phyloP scores from a whole-genome alignment of 805 yeast genomes.

The Saccharomycopsis fermentans region DNA sequence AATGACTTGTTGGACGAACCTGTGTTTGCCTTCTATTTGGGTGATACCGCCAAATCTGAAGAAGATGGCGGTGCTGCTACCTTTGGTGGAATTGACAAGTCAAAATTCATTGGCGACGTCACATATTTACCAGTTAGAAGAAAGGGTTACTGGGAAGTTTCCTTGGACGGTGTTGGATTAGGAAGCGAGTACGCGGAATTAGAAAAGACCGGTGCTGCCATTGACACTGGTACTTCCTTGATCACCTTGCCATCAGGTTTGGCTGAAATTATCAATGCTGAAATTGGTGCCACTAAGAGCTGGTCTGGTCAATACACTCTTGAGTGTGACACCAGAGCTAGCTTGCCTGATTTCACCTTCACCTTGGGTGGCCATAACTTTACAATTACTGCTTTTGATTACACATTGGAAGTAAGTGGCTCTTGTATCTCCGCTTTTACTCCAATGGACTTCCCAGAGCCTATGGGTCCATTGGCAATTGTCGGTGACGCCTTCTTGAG shows the following conservation, averaged over 20 bases:
- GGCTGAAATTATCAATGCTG: constrained; percentile 90
- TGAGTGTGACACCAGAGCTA: constrained; percentile 79
- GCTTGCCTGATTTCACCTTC: constrained; percentile 85
- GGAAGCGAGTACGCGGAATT: constrained; percentile 88
- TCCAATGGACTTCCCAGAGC: constrained; percentile 95
- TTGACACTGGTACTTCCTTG: constrained; percentile 96
- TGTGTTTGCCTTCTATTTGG: constrained; percentile 84
- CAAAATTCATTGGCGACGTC: constrained; percentile 70
- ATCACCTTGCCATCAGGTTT: constrained; percentile 90
- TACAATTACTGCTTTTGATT: constrained; percentile 81
- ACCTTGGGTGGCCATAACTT: constrained; percentile 85
- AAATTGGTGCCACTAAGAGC: constrained; percentile 93
- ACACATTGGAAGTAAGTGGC: constrained; percentile 89
- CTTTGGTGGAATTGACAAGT: constrained; percentile 85
- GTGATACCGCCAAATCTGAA: constrained; percentile 58
- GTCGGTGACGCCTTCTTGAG: constrained; percentile 97
- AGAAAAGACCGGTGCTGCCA: constrained; percentile 85
- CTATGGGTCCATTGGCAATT: constrained; percentile 93
- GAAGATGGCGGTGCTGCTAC: constrained; percentile 84
- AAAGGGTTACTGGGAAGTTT: constrained; percentile 99
- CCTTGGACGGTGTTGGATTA: constrained; percentile 78
- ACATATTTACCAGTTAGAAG: constrained; percentile 97
- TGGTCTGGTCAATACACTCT: constrained; percentile 97
- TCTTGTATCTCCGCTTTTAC: constrained; percentile 94
- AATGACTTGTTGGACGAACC: constrained; percentile 75